Evolutionary conservation across 2,329 filamentous ascomycete species (phyloP), one percentile per base, ranked within the genome.

Genomic region (Calonectria honghensis): DNA sequence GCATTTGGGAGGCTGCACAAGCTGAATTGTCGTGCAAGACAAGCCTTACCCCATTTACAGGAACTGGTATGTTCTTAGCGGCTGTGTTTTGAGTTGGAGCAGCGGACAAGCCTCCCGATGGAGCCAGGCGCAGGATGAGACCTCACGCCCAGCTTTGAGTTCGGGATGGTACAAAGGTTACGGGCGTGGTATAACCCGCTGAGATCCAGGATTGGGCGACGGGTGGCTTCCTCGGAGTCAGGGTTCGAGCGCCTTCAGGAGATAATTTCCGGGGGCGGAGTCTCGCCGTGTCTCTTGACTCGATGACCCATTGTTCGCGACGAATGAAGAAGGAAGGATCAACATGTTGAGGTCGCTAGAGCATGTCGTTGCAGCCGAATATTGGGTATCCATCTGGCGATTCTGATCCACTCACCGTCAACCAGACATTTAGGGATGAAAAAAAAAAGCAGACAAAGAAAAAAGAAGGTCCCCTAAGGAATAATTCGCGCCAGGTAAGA

Each of bases 171-270:
- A 32, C 52, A 64, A 73, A 64, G 45, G 51, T 50, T 73, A n/a
- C 29, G 48, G 27, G 68, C 35, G 41, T 31, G 24, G 11, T 35
- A 32, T 50, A 48, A 63, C 50, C 13, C 32, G 39, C 57, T 14
- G 50, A 59, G 41, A 18, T 27, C 27, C 45, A 31, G 65, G 29
- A 51, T 45, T 65, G 57, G 65, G 24, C 61, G 39, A 57, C 65
- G 65, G 65, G 54, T 57, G 65, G 65, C 64, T 73, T 64, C 48
- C 51, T 27, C 13, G 29, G 65, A 64, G 45, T 64, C 51, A 57
- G 54, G 35, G 52, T 31, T 72, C 39, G 35, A 37, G 51, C n/a
- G 32, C 50, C 59, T 35, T 24, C 61, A 66, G 35, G 57, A 18
- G 57, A 29, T 52, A 51, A 39, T 32, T 70, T 37, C 45, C 45